phyloP scores from a whole-genome alignment of 2,329 filamentous ascomycete genomes.

The Fusarium metavorans region DNA sequence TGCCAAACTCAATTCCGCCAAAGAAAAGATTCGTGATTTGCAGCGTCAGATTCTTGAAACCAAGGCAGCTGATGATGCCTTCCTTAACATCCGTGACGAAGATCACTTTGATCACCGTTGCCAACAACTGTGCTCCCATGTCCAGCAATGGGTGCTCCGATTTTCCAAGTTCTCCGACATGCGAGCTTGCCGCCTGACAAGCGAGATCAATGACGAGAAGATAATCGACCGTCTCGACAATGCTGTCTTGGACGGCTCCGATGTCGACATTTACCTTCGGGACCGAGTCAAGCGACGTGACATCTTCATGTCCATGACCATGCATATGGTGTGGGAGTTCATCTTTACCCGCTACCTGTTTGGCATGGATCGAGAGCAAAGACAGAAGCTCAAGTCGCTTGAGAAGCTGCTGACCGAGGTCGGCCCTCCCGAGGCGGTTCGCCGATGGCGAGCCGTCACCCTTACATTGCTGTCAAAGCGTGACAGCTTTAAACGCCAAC shows the following conservation, averaged over 20 bases:
- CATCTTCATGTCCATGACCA: slow-evolving; percentile 98
- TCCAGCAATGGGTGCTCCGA: slow-evolving; percentile 96
- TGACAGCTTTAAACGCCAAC: slow-evolving; percentile 82
- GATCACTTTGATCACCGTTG: slow-evolving; percentile 96
- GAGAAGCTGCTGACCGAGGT: slow-evolving; percentile 93
- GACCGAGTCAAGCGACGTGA: slow-evolving; percentile 91
- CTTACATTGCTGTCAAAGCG: slow-evolving; percentile 88
- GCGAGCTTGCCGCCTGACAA: slow-evolving; percentile 84
- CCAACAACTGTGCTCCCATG: slow-evolving; percentile 93
- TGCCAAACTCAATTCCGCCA: slow-evolving; percentile 80
- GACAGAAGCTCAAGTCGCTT: slow-evolving; percentile 95
- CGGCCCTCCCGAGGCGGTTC: slow-evolving; percentile 87
- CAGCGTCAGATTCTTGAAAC: slow-evolving; percentile 67
- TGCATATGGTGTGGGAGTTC: slow-evolving; percentile 99
- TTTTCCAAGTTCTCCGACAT: slow-evolving; percentile 99
- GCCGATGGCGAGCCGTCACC: slow-evolving; percentile 96
- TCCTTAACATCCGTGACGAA: slow-evolving; percentile 85
- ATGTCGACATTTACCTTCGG: slow-evolving; percentile 87
- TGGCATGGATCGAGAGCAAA: slow-evolving; percentile 97
- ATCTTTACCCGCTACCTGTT: slow-evolving; percentile 98
- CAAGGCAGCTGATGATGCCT: slow-evolving; percentile 74
- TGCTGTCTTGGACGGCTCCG: slow-evolving; percentile 90
- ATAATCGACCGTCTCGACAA: slow-evolving; percentile 95
- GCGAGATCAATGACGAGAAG: slow-evolving; percentile 90
- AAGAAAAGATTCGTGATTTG: slow-evolving; percentile 67